Evolutionary conservation across 2,329 filamentous ascomycete species (phyloP).

Genomic region (Colletotrichum salicis): DNA sequence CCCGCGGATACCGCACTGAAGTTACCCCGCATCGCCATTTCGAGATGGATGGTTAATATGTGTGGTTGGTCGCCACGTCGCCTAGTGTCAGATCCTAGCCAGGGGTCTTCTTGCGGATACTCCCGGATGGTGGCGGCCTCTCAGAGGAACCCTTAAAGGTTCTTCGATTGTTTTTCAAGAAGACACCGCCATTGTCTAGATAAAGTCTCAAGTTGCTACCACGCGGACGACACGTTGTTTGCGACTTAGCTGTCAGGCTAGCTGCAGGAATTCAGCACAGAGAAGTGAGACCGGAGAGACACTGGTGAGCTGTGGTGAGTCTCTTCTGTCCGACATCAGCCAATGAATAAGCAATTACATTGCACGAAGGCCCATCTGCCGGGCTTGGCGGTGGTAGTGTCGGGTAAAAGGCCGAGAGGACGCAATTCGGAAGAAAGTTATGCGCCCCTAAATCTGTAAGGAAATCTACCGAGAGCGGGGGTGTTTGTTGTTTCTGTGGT

Average conservation of each 20-base stretch:
- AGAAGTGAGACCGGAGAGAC: neutral
- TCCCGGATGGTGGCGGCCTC: conserved; percentile 21
- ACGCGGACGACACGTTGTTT: neutral
- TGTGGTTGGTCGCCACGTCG: neutral
- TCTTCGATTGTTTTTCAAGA: no score
- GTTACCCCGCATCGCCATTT: conserved; percentile 29
- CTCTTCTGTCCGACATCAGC: neutral
- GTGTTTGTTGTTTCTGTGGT: neutral
- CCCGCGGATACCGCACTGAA: conserved; percentile 2
- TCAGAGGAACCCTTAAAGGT: neutral
- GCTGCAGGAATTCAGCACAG: neutral
- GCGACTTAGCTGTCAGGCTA: neutral
- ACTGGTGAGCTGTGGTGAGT: neutral
- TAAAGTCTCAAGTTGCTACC: neutral
- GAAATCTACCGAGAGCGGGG: conserved; percentile 25
- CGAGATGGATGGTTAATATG: neutral
- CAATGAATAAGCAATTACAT: conserved; percentile 5
- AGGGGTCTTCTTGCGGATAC: conserved; percentile 23
- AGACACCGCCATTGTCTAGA: neutral
- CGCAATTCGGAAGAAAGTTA: conserved; percentile 2
- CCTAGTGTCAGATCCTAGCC: conserved; percentile 25
- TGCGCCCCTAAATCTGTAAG: neutral
- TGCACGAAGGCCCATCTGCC: conserved; percentile 15
- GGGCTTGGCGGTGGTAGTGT: conserved; percentile 10
- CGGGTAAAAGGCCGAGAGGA: conserved; percentile 26